phyloP scores from a whole-genome alignment of 306 rosid genomes.

The Sechiopsis laciniata region DNA sequence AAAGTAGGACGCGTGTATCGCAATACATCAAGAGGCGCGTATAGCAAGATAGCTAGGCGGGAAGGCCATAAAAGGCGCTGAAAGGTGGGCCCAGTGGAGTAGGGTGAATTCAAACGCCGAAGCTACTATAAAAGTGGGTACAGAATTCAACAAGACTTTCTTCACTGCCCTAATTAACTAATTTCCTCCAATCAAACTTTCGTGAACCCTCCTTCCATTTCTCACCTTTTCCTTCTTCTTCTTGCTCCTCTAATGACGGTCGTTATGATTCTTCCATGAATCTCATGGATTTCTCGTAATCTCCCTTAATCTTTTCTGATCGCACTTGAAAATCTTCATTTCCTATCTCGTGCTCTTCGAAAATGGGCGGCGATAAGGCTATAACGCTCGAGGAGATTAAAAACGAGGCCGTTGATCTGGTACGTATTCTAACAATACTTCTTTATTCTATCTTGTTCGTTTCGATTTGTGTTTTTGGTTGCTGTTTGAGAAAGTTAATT shows the following conservation, averaged over 20 bases:
- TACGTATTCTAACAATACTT: conserved; percentile 16
- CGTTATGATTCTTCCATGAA: conserved; percentile 6
- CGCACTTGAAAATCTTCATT: not conserved
- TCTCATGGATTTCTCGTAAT: not conserved
- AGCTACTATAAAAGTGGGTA: conserved; percentile 5
- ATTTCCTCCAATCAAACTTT: not conserved
- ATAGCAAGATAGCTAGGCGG: not conserved
- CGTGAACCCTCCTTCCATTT: not conserved
- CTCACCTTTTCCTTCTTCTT: not conserved
- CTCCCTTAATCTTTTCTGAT: not conserved
- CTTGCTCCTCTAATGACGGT: not conserved
- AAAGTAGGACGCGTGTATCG: not conserved
- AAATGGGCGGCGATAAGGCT: conserved; percentile 50
- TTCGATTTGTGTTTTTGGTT: conserved; percentile 9
- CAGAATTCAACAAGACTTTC: not conserved
- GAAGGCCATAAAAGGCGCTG: conserved; percentile 5
- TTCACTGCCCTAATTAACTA: conserved; percentile 17
- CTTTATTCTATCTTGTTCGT: not conserved
- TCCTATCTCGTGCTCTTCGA: not conserved
- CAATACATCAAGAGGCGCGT: not conserved
- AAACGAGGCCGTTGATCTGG: conserved; percentile 90
- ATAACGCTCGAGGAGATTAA: conserved; percentile 86
- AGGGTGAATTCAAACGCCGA: conserved; percentile 10
- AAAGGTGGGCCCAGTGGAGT: not conserved
- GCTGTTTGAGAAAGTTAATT: not conserved